Evolutionary conservation across 257 asterid genomes (phyloP), one percentile per base, ranked within the genome.

Genomic region (Pogostemon cablin): DNA sequence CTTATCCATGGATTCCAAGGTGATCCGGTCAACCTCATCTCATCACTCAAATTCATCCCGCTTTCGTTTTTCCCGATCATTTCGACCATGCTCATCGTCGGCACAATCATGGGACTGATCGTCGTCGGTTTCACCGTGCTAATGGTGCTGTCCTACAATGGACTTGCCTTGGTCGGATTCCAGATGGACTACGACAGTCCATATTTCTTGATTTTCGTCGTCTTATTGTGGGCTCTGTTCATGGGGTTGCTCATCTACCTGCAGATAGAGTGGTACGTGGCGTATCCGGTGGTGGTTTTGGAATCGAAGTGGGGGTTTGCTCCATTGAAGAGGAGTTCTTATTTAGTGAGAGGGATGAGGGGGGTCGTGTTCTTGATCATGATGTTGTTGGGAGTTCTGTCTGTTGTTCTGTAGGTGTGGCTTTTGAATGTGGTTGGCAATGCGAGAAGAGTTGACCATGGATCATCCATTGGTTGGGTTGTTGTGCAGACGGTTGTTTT

Each of bases 251-350:
- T 85, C 72, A 0, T 90, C 35, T 81, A 70, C 82, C 11, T 88
- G 43, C 85, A 81, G n/a, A 78, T 87, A 9, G 79, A 79, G 77
- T 86, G 95, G 93, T 43, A 72, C 9, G 60, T 88, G 73, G 84
- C 76, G 61, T 39, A 6, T 61, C 91, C 80, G 65, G 71, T 86
- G 11, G 95, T 81, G 15, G 89, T 92, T 35, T 77, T 77, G 68
- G 97, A 90, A 39, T 88, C 95, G 3, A 74, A 80, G 67, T 92
- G 96, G 96, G 97, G 98, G 0, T 75, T 74, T 3, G 81, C 68
- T 38, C 82, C 97, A 5, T 68, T 92, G 72, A 62, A 72, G 38
- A 76, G 96, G 81, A 90, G 98, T 34, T 76, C 82, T 6, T 71
- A 80, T 71, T 48, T 92, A 74, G 79, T 88, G 59, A 83, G 75